Conservation (phyloP, 106 monocot genomes). For the Phalaenopsis aphrodite region DNA sequence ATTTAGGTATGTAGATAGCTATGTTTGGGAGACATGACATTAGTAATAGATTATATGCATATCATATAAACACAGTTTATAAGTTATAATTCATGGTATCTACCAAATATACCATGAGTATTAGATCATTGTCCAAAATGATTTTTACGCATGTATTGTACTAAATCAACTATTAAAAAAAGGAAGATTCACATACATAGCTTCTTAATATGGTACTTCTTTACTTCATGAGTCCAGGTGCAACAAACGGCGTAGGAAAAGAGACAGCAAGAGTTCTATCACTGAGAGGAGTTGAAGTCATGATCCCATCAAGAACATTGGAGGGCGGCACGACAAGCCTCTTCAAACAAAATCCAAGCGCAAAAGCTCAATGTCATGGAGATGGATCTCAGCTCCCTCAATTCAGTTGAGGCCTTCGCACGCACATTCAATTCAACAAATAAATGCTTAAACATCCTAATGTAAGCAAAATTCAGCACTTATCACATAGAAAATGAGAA, state of each 20-base stretch:
- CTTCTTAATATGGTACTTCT: background rate
- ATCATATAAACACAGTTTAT: too few relatives aligned
- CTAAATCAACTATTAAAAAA: too few relatives aligned
- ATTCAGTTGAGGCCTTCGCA: conserved; percentile 64
- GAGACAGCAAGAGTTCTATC: conserved; percentile 77
- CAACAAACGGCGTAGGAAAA: conserved; percentile 78
- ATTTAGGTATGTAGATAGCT: too few relatives aligned
- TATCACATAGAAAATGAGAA: too few relatives aligned
- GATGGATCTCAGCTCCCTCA: conserved; percentile 77
- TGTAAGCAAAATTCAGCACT: conserved; percentile 31
- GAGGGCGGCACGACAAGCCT: conserved; percentile 58
- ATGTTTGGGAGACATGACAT: too few relatives aligned
- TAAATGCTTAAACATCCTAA: conserved; percentile 66
- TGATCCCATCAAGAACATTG: conserved; percentile 50
- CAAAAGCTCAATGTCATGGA: conserved; percentile 65
- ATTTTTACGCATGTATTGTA: too few relatives aligned
- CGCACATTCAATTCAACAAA: conserved; percentile 45
- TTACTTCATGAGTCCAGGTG: conserved; percentile 27
- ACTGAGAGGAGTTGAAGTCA: conserved; percentile 53
- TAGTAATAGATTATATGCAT: too few relatives aligned
- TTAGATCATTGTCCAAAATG: too few relatives aligned
- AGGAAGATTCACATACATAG: too few relatives aligned
- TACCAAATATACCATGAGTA: too few relatives aligned
- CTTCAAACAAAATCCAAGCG: conserved; percentile 42
- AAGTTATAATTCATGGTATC: too few relatives aligned